Evolutionary conservation across 768 basidiomycete genomes (phyloP).

Genomic region (Coprinopsis strossmayeri): DNA sequence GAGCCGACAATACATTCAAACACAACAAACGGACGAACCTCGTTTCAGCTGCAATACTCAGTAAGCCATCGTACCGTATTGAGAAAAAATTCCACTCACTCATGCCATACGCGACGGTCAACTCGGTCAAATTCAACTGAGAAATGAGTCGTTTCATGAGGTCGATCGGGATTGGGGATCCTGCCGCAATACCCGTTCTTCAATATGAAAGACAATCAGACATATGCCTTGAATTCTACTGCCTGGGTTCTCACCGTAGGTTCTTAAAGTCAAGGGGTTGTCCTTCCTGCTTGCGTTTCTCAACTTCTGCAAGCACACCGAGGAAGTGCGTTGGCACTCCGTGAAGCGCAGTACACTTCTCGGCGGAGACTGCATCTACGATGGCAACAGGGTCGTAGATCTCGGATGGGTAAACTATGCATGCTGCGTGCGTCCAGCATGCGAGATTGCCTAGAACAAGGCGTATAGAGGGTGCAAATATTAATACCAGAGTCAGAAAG

Average conservation of each 20-base stretch:
- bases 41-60: constrained; percentile 3
- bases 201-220: not conserved
- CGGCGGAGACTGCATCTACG: constrained; percentile 62
- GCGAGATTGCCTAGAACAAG: constrained; percentile 79
- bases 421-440: constrained; percentile 67
- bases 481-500: constrained; percentile 11
- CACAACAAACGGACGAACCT: not conserved
- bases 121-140: constrained; percentile 58
- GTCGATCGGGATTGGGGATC: constrained; percentile 72
- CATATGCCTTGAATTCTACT: not conserved
- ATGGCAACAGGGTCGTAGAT: constrained; percentile 57
- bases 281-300: constrained; percentile 41
- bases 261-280: constrained; percentile 39
- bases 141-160: constrained; percentile 69
- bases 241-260: constrained; percentile 42
- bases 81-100: constrained; percentile 53
- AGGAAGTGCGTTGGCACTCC: constrained; percentile 86
- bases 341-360: constrained; percentile 73
- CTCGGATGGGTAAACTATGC: constrained; percentile 69
- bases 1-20: not conserved
- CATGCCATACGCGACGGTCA: constrained; percentile 84
- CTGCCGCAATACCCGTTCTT: constrained; percentile 81
- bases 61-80: not conserved
- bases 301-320: constrained; percentile 63
- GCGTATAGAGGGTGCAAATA: constrained; percentile 34